Conservation (phyloP, 257 asterid genomes). For the Thymus mandschuricus region DNA sequence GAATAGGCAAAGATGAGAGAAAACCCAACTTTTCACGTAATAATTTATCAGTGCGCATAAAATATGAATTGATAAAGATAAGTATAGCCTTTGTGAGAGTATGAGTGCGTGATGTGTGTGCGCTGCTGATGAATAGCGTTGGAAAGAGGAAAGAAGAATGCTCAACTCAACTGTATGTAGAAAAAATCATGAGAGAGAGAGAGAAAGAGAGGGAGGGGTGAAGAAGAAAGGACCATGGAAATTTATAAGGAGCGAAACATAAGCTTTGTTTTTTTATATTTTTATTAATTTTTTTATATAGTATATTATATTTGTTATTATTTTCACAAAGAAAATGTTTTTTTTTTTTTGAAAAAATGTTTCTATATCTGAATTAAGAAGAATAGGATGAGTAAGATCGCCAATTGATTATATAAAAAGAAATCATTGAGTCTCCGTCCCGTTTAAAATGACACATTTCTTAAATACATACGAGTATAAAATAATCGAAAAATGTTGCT, state of each 20-base stretch:
- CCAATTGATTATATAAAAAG: background rate
- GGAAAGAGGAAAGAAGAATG: slow-evolving; percentile 22
- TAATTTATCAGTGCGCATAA: slow-evolving; percentile 17
- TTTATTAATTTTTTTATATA: background rate
- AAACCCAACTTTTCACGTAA: slow-evolving; percentile 43
- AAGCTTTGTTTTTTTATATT: background rate
- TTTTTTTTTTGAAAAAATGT: background rate
- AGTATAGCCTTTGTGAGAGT: slow-evolving; percentile 13
- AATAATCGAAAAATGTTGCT: too few relatives aligned
- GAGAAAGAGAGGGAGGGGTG: background rate
- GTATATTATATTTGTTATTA: background rate
- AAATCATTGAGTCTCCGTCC: too few relatives aligned
- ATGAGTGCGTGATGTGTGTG: slow-evolving; percentile 24
- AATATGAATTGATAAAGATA: background rate
- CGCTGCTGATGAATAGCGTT: slow-evolving; percentile 31
- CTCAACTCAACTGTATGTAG: slow-evolving; percentile 27
- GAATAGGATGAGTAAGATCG: background rate
- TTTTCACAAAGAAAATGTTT: background rate
- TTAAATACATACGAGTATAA: too few relatives aligned
- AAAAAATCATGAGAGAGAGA: slow-evolving; percentile 39
- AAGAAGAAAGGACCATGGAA: slow-evolving; percentile 23
- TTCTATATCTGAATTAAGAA: too few relatives aligned
- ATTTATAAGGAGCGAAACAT: slow-evolving; percentile 28
- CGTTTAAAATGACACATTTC: too few relatives aligned
- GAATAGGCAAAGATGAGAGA: slow-evolving; percentile 32